These are phyloP conservation scores for Apophysomyces elegans DNA, from an alignment of 371 early-diverging fungal species.

Conservation along the genomic window DNA sequence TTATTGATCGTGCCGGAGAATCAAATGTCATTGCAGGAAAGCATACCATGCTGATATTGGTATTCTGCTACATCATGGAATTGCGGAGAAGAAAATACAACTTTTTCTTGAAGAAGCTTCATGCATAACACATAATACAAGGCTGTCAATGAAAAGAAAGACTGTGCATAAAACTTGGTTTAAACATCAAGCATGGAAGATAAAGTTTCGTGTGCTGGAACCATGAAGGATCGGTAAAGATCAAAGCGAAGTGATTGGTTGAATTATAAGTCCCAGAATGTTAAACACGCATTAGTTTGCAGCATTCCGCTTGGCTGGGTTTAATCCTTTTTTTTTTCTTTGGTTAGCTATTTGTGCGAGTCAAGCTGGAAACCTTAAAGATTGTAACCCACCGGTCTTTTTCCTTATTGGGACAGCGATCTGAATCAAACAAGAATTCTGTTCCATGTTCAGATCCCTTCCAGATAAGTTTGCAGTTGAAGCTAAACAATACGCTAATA, in stretches of 20 bases:
- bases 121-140: constrained; percentile 5
- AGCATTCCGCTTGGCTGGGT: no score
- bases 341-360: not conserved
- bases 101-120: not conserved
- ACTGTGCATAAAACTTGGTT: not conserved
- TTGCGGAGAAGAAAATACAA: not conserved
- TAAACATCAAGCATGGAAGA: not conserved
- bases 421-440: not conserved
- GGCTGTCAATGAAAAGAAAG: constrained; percentile 1
- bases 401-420: not conserved
- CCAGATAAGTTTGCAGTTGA: not conserved
- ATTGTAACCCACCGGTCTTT: not conserved
- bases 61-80: no score
- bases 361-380: not conserved
- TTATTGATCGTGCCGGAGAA: no score
- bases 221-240: no score
- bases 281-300: no score
- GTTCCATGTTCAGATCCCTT: not conserved
- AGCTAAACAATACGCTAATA: not conserved
- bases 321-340: not conserved
- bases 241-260: no score
- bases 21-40: no score
- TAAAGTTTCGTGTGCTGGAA: no score
- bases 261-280: no score
- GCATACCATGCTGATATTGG: no score